Base-by-base conservation (phyloP, 768 basidiomycete genomes). In the Pleurotus sapidus region DNA sequence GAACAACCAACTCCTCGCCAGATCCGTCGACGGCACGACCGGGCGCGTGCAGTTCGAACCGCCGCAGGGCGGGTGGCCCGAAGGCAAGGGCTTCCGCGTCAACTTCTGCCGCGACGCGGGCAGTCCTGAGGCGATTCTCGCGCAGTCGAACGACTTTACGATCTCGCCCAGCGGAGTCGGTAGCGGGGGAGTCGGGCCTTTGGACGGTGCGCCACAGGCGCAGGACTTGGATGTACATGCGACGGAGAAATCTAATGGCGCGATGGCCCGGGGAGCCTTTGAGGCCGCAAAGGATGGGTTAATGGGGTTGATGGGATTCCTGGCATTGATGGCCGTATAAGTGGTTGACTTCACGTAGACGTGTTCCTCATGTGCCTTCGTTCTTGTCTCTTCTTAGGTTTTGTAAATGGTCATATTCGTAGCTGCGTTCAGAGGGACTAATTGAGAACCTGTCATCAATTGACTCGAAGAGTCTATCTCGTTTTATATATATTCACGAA, bases 81-180 rank as follows among this genome's bases (percentile, higher is more conserved):
- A 68, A n/a, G 88, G 86, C 56, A 55, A 61, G 34, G 74, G 70
- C 30, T 95, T 81, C 81, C 86, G 82, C 56, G 78, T 95, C 71
- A 91, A 94, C 74, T 69, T 95, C 23, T 83, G 87, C 59, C 64
- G 75, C 61, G 76, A 81, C 61, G 60, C 75, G 2, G 56, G 77
- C n/a, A 51, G 83, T 54, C 71, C 80, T 20, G 65, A 69, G 67
- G 70, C 72, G 51, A 84, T 94, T 61, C 78, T 84, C 55, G 90
- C 91, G 37, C 91, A 95, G 71, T 92, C 90, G 15, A 51, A 56
- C 20, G 66, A 82, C 54, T 95, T 93, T 70, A 71, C 63, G 43
- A 78, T 82, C 30, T 11, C 20, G 20, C 20, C 11, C 4, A 11
- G 30, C 8, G 30, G 30, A 4, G 30, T 34, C 30, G 30, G 30